Evolutionary conservation across 106 monocot genomes (phyloP).

Genomic region (Dendrobium nobile): DNA sequence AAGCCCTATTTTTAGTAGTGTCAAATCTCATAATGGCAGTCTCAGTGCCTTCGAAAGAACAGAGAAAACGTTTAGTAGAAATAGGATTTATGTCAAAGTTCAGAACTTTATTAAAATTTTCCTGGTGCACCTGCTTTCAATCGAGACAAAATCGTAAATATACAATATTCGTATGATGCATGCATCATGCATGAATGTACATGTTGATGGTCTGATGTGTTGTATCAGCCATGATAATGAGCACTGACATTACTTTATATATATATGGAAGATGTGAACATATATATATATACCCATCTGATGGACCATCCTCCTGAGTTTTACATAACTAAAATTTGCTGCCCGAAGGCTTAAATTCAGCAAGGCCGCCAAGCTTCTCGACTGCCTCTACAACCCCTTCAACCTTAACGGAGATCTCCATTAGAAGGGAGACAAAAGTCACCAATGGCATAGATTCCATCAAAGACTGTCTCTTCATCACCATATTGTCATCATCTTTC

Average conservation of each 20-base stretch:
- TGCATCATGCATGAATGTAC: no score
- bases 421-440: constrained; percentile 31
- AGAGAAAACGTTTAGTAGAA: no score
- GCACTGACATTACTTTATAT: background rate
- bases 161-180: no score
- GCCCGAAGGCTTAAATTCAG: constrained; percentile 5
- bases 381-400: constrained; percentile 28
- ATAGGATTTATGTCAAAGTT: no score
- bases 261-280: background rate
- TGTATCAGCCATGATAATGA: background rate
- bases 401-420: constrained; percentile 40
- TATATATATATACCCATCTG: background rate
- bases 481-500: background rate
- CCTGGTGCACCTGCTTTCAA: no score
- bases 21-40: no score
- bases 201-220: background rate
- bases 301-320: background rate
- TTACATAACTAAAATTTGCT: background rate
- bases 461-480: constrained; percentile 3
- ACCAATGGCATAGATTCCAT: constrained; percentile 33
- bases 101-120: no score
- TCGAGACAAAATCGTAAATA: no score
- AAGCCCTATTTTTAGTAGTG: no score
- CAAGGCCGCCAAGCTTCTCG: constrained; percentile 19
- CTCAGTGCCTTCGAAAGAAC: no score